Conservation (phyloP, 441 rosid genomes). For the Aquilaria agallochum region DNA sequence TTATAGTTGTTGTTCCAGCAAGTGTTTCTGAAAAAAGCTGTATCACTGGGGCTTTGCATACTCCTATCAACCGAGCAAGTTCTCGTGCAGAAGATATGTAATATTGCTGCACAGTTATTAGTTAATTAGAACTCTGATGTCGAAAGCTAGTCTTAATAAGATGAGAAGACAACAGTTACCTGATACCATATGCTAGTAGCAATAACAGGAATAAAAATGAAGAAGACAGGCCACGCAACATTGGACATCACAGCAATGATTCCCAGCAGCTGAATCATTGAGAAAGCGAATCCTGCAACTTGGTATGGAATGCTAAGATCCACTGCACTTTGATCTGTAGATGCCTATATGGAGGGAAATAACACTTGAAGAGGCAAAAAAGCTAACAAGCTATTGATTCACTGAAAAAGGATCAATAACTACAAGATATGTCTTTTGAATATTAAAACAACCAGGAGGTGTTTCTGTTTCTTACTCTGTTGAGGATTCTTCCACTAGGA, state of each 20-base stretch:
- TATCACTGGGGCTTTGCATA: slow-evolving; percentile 77
- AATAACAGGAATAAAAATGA: slow-evolving; percentile 76
- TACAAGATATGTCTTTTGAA: slow-evolving; percentile 1
- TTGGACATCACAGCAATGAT: slow-evolving; percentile 86
- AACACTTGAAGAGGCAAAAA: not conserved
- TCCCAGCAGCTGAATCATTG: slow-evolving; percentile 60
- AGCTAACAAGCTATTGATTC: not conserved
- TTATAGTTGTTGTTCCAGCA: slow-evolving; percentile 76
- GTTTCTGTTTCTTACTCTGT: slow-evolving; percentile 44
- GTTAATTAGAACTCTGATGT: slow-evolving; percentile 1
- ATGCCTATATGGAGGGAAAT: slow-evolving; percentile 42
- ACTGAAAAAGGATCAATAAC: not conserved
- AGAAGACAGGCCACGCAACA: slow-evolving; percentile 80
- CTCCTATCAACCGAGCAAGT: slow-evolving; percentile 72
- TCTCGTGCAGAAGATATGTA: slow-evolving; percentile 84
- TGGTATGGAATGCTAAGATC: slow-evolving; percentile 53
- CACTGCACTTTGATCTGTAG: slow-evolving; percentile 77
- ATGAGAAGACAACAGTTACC: slow-evolving; percentile 35
- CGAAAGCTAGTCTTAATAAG: too few species aligned
- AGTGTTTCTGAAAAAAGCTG: slow-evolving; percentile 91
- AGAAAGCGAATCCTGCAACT: slow-evolving; percentile 44
- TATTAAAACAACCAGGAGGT: not conserved
- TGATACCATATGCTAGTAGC: slow-evolving; percentile 73
- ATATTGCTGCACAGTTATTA: slow-evolving; percentile 51
- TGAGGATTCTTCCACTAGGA: slow-evolving; percentile 80